Conservation (phyloP, 805 yeast species). For the Schizosaccharomyces cryophilus region DNA sequence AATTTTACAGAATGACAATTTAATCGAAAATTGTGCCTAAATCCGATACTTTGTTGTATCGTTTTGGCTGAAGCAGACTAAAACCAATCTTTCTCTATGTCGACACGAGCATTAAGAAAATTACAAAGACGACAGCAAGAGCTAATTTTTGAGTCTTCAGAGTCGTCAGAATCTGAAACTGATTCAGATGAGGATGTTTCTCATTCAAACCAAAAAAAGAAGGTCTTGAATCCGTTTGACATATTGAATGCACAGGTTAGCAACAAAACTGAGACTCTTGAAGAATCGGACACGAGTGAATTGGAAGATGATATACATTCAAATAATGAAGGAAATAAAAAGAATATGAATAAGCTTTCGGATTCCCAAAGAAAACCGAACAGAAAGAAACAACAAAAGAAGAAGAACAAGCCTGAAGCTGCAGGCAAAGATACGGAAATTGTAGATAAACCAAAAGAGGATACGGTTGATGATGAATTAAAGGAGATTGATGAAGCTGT, state of each 20-base stretch:
- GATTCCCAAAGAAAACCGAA: background rate
- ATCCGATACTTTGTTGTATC: background rate
- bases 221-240: background rate
- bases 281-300: constrained; percentile 1
- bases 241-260: background rate
- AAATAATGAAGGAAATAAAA: background rate
- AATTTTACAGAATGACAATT: too few relatives aligned
- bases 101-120: constrained; percentile 1
- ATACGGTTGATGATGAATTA: constrained; percentile 7
- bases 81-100: background rate
- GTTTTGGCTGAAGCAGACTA: background rate
- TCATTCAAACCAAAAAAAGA: background rate
- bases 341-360: background rate
- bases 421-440: background rate
- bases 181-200: background rate
- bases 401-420: constrained; percentile 1
- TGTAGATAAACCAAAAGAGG: background rate
- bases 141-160: background rate
- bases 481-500: constrained; percentile 5
- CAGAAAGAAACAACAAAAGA: constrained; percentile 6
- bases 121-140: background rate
- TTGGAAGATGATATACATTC: constrained; percentile 4
- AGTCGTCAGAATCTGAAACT: background rate
- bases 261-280: background rate
- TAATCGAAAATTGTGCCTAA: too few relatives aligned